Evolutionary conservation across 2,329 filamentous ascomycete species (phyloP).

Genomic region (Biscogniauxia sp.): DNA sequence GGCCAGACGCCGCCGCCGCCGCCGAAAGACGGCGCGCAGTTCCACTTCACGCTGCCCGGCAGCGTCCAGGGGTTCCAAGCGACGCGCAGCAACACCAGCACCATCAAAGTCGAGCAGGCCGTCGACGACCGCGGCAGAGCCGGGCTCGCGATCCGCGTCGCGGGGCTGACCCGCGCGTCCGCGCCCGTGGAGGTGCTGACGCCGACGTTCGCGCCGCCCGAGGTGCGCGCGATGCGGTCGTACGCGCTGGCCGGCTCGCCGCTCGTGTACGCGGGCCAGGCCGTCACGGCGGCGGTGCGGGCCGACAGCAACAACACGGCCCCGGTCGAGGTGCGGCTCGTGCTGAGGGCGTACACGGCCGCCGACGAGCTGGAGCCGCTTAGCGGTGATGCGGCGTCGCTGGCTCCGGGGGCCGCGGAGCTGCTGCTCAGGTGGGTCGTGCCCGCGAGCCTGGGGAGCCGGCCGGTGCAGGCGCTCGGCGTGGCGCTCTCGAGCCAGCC

Average conservation of each 20-base stretch:
- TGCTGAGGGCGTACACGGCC: slow-evolving; percentile 9
- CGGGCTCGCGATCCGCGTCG: slow-evolving; percentile 8
- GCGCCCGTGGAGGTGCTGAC: slow-evolving; percentile 20
- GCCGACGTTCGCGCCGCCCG: slow-evolving; percentile 25
- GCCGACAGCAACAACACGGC: slow-evolving; percentile 1
- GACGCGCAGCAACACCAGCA: not conserved
- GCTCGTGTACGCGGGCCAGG: slow-evolving; percentile 30
- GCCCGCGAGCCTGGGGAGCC: slow-evolving; percentile 19
- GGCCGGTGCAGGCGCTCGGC: slow-evolving; percentile 29
- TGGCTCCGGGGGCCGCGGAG: slow-evolving; percentile 8
- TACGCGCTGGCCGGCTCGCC: slow-evolving; percentile 30
- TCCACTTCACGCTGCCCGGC: slow-evolving; percentile 36
- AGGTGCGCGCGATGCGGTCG: slow-evolving; percentile 16
- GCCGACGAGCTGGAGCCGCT: slow-evolving; percentile 9
- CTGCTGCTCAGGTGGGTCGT: slow-evolving; percentile 23
- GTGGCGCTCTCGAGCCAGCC: slow-evolving; percentile 10
- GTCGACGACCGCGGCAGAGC: not conserved
- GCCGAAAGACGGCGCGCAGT: slow-evolving; percentile 36
- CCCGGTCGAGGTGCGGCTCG: slow-evolving; percentile 1
- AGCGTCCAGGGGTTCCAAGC: slow-evolving; percentile 35
- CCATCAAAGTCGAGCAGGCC: slow-evolving; percentile 4
- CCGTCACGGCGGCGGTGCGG: slow-evolving; percentile 14
- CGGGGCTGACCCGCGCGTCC: not conserved
- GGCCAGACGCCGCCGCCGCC: slow-evolving; percentile 16
- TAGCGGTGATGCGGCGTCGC: not conserved